These are phyloP conservation scores for Suhomyces sp. DNA, from an alignment of 805 yeast species.

Conservation along the genomic window DNA sequence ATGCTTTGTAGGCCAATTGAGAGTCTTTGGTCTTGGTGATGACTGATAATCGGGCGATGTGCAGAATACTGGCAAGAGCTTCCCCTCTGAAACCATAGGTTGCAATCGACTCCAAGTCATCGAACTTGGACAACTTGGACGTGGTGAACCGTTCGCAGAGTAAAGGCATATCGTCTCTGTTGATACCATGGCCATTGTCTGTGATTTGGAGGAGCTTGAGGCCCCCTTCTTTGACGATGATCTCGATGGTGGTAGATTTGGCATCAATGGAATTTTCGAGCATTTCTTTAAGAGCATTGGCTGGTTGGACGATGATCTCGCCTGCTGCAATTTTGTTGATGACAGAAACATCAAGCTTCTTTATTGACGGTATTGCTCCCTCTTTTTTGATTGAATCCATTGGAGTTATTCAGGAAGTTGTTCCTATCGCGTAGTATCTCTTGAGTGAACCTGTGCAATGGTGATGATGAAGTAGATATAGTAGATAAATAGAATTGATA, in stretches of 20 bases:
- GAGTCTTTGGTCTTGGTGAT: conserved; percentile 65
- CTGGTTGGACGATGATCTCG: conserved; percentile 90
- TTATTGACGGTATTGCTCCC: conserved; percentile 7
- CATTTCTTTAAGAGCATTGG: conserved; percentile 90
- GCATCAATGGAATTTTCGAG: conserved; percentile 94
- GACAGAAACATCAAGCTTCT: conserved; percentile 64
- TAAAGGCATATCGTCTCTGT: conserved; percentile 66
- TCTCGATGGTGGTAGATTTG: conserved; percentile 66
- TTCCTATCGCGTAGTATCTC: too few species aligned
- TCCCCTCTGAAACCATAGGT: conserved; percentile 97
- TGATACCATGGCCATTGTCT: conserved; percentile 87
- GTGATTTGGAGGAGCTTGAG: conserved; percentile 79
- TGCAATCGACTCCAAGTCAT: conserved; percentile 65
- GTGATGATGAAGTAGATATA: too few species aligned
- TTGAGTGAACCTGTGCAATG: too few species aligned
- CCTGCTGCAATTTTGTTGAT: conserved; percentile 96
- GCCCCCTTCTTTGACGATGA: conserved; percentile 90
- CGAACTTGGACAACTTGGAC: conserved; percentile 72
- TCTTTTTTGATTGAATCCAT: too few species aligned
- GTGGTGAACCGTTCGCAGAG: conserved; percentile 94
- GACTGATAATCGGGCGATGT: conserved; percentile 78
- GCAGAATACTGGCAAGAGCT: conserved; percentile 92
- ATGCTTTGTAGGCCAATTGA: conserved; percentile 68
- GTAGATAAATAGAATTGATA: too few species aligned
- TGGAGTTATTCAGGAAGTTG: too few species aligned